phyloP scores from a whole-genome alignment of 2,329 filamentous ascomycete genomes.

The Calonectria pteridis region DNA sequence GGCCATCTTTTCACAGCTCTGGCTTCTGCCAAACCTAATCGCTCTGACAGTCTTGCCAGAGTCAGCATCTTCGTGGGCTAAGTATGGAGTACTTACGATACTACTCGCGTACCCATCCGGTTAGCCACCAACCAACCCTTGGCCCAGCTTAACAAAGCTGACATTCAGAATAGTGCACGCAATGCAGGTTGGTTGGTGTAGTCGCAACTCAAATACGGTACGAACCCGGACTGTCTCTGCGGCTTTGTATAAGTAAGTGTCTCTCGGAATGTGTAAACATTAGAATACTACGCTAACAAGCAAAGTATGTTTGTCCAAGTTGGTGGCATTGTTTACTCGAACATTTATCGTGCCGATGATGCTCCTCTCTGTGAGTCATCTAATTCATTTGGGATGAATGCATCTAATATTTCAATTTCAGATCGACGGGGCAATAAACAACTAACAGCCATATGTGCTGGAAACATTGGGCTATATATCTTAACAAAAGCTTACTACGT shows the following conservation, averaged over 20 bases:
- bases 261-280: neutral
- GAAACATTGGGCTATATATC: constrained; percentile 26
- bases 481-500: constrained; percentile 31
- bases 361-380: constrained; percentile 19
- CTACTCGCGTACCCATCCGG: constrained; percentile 56
- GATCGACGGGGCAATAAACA: constrained; percentile 24
- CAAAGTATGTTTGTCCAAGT: constrained; percentile 57
- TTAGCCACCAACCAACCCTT: constrained; percentile 25
- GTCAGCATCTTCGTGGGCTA: constrained; percentile 47
- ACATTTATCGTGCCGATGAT: constrained; percentile 46
- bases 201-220: constrained; percentile 70
- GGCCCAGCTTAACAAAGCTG: constrained; percentile 34
- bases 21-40: constrained; percentile 72
- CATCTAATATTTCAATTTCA: neutral
- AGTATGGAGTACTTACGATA: constrained; percentile 50
- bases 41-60: constrained; percentile 44
- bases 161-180: constrained; percentile 41
- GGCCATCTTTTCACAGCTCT: constrained; percentile 60
- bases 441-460: constrained; percentile 21
- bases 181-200: constrained; percentile 66
- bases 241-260: constrained; percentile 65
- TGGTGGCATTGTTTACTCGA: constrained; percentile 54
- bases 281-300: neutral
- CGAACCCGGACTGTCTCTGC: constrained; percentile 70
- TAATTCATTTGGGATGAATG: too few species aligned